These are phyloP conservation scores for Solanum pimpinellifolium DNA, from an alignment of 257 asterid genomes.

Conservation along the genomic window DNA sequence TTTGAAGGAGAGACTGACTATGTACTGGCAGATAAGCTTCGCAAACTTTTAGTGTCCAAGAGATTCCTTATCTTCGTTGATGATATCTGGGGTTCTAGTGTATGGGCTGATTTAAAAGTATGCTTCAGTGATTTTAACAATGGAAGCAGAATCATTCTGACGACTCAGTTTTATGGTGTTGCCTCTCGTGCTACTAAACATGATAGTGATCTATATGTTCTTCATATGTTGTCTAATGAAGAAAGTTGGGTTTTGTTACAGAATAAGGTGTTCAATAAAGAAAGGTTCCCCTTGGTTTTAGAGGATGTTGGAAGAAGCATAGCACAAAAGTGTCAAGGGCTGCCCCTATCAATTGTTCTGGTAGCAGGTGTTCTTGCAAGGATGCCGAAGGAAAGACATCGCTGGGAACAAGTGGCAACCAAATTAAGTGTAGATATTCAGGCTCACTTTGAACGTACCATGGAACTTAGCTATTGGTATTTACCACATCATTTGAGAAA, in stretches of 20 bases:
- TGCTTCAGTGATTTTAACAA: not conserved
- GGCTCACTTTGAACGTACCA: not conserved
- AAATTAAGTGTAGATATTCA: not conserved
- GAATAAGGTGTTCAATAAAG: not conserved
- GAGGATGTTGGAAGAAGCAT: not conserved
- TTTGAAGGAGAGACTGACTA: not conserved
- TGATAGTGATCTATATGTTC: not conserved
- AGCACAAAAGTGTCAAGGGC: not conserved
- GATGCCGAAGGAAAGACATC: not conserved
- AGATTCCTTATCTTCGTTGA: slow-evolving; percentile 5
- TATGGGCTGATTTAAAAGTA: not conserved
- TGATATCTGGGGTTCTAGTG: not conserved
- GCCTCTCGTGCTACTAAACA: not conserved
- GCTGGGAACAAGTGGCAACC: not conserved
- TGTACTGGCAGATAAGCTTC: not conserved
- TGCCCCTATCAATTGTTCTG: slow-evolving; percentile 5
- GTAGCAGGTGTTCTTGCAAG: slow-evolving; percentile 1
- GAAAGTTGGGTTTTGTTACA: slow-evolving; percentile 3
- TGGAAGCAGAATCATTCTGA: not conserved
- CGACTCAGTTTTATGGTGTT: not conserved
- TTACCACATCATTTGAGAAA: slow-evolving; percentile 8
- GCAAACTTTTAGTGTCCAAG: not conserved
- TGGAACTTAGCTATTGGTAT: slow-evolving; percentile 6
- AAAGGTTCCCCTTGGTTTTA: not conserved
- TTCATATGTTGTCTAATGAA: not conserved